These are phyloP conservation scores for Gossypium aridum DNA, from an alignment of 441 rosid species.

Conservation along the genomic window DNA sequence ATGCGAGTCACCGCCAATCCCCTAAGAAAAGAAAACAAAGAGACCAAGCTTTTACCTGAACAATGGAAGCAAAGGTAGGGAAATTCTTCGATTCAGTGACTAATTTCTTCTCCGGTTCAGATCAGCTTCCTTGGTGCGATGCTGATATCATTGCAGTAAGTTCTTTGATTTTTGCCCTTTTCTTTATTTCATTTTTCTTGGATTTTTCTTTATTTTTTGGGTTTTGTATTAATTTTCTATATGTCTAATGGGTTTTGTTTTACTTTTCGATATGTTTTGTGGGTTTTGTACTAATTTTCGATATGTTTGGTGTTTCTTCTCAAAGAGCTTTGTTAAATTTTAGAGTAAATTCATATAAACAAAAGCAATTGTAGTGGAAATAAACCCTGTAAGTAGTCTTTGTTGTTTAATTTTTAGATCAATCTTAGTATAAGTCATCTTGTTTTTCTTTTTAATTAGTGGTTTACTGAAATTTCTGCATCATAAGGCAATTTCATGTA, in stretches of 20 bases:
- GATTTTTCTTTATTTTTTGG: not conserved
- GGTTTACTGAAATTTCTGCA: not conserved
- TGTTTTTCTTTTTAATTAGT: not conserved
- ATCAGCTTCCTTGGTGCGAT: constrained; percentile 70
- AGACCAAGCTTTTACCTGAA: not conserved
- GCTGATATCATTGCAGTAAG: constrained; percentile 50
- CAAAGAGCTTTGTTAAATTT: not conserved
- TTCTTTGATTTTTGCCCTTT: not conserved
- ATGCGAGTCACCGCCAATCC: not conserved
- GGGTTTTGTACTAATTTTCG: not conserved
- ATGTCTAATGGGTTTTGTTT: not conserved
- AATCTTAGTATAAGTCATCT: not conserved
- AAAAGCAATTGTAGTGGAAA: not conserved
- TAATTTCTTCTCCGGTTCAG: constrained; percentile 49
- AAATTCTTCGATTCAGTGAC: constrained; percentile 45
- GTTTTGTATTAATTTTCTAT: not conserved
- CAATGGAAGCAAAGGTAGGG: constrained; percentile 52
- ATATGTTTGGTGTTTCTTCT: not conserved
- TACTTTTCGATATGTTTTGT: not conserved
- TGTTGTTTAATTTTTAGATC: not conserved
- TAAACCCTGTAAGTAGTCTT: not conserved
- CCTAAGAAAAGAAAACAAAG: not conserved
- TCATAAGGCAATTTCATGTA: not conserved
- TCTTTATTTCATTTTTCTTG: not conserved
- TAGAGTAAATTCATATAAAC: not conserved